Percentiles rank a stretch among this genome's conserved stretches.
Evolutionary conservation across 2,329 filamentous ascomycete genomes (phyloP).

Genomic region (Meredithiella fracta): DNA sequence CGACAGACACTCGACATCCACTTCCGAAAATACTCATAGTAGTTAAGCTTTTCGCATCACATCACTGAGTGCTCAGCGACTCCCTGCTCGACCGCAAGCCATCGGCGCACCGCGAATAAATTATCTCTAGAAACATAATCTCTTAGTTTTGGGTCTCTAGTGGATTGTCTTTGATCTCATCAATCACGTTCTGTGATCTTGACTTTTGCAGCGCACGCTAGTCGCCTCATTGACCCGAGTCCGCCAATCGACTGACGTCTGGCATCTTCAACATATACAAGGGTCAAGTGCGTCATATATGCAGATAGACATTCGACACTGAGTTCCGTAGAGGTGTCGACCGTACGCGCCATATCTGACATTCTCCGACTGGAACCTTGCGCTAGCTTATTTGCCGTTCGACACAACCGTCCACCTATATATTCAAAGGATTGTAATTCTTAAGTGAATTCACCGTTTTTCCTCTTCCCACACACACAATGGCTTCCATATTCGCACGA

Average conservation of each 20-base stretch:
- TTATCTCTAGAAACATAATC: neutral
- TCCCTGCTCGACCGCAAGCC: neutral
- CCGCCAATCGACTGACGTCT: neutral
- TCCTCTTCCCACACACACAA: constrained; percentile 30
- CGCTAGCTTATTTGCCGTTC: neutral
- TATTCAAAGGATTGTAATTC: neutral
- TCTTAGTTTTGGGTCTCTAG: too few species aligned
- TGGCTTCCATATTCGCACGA: constrained; percentile 11
- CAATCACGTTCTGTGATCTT: too few species aligned
- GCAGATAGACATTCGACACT: neutral
- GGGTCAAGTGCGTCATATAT: neutral
- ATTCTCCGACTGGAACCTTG: neutral
- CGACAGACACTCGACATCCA: neutral
- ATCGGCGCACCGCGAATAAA: neutral
- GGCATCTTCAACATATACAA: neutral
- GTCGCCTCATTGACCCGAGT: neutral
- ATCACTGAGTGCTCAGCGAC: neutral
- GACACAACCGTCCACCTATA: neutral
- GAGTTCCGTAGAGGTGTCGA: neutral
- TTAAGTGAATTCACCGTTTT: neutral
- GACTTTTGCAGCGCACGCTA: too few species aligned
- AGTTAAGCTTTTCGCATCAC: neutral
- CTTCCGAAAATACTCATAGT: neutral
- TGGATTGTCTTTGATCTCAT: too few species aligned
- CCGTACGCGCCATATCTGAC: neutral